Conservation (phyloP, 1,139 yeast species). For the Debaryomycetaceae sp. region DNA sequence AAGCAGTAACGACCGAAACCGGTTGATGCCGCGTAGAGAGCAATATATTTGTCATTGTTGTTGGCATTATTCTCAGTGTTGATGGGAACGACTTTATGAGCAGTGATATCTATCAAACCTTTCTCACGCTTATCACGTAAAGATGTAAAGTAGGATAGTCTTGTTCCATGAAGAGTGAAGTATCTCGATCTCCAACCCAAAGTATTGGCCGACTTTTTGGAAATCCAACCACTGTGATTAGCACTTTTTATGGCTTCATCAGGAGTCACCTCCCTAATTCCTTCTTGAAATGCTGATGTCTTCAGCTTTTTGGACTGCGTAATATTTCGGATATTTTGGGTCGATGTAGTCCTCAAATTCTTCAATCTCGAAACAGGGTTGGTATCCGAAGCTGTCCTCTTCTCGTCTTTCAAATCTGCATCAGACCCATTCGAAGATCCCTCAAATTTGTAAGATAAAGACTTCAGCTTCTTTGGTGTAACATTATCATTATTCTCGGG, state of each 20-base stretch:
- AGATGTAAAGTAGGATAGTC: constrained; percentile 84
- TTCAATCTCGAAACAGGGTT: constrained; percentile 31
- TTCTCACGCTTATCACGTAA: constrained; percentile 78
- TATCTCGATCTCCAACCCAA: constrained; percentile 92
- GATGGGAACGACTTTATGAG: constrained; percentile 78
- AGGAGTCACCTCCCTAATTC: constrained; percentile 73
- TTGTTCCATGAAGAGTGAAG: constrained; percentile 87
- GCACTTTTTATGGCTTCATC: constrained; percentile 76
- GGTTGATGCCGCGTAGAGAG: constrained; percentile 87
- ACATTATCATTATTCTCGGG: constrained; percentile 5
- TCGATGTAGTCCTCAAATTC: constrained; percentile 41
- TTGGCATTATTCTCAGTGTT: constrained; percentile 54
- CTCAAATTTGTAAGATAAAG: constrained; percentile 14
- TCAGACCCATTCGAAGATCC: constrained; percentile 5
- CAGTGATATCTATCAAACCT: constrained; percentile 92
- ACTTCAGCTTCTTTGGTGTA: constrained; percentile 38
- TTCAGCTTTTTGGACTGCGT: constrained; percentile 52
- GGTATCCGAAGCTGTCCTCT: constrained; percentile 32
- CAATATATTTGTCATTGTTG: constrained; percentile 70
- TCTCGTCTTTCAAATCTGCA: constrained; percentile 21
- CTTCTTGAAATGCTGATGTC: constrained; percentile 93
- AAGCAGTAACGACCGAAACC: constrained; percentile 92
- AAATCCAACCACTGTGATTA: constrained; percentile 90
- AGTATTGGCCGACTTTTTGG: constrained; percentile 76
- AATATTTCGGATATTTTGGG: constrained; percentile 41